Evolutionary conservation across 805 yeast species (phyloP).

Genomic region (Candida taoyuanica): DNA sequence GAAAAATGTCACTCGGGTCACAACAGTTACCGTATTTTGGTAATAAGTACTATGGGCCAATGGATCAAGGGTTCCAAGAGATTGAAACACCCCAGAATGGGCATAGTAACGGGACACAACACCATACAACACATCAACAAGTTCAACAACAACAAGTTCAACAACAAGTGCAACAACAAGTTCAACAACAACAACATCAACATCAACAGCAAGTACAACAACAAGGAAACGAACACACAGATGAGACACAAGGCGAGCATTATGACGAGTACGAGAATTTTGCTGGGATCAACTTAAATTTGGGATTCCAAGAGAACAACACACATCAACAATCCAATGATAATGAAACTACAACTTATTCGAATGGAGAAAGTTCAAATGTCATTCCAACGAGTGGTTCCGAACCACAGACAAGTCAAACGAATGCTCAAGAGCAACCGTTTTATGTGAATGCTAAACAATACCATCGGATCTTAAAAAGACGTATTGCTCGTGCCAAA

Average conservation of each 20-base stretch:
- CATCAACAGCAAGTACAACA: conserved; percentile 9
- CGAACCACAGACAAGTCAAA: too few species aligned
- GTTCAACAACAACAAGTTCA: conserved; percentile 8
- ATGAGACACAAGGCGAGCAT: background rate
- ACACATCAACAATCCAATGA: conserved; percentile 6
- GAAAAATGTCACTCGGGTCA: conserved; percentile 23
- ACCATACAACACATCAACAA: conserved; percentile 1
- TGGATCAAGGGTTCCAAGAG: conserved; percentile 22
- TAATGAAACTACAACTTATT: too few species aligned
- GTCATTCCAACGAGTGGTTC: too few species aligned
- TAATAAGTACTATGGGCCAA: conserved; percentile 20
- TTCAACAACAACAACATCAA: conserved; percentile 4
- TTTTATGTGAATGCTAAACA: conserved; percentile 97
- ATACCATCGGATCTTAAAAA: conserved; percentile 87
- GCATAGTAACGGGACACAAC: conserved; percentile 5
- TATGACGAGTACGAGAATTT: background rate
- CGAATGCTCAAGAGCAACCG: conserved; percentile 90
- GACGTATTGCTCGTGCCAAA: conserved; percentile 91
- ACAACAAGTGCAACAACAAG: conserved; percentile 14
- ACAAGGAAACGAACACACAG: background rate
- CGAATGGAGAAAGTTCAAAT: too few species aligned
- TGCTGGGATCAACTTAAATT: background rate
- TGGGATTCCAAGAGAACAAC: background rate
- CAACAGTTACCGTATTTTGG: conserved; percentile 17
- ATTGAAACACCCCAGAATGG: conserved; percentile 4